Percentiles rank a stretch among this genome's conserved stretches.
Conservation (phyloP, 345 rosid species). For the Eucalyptus grandis region DNA sequence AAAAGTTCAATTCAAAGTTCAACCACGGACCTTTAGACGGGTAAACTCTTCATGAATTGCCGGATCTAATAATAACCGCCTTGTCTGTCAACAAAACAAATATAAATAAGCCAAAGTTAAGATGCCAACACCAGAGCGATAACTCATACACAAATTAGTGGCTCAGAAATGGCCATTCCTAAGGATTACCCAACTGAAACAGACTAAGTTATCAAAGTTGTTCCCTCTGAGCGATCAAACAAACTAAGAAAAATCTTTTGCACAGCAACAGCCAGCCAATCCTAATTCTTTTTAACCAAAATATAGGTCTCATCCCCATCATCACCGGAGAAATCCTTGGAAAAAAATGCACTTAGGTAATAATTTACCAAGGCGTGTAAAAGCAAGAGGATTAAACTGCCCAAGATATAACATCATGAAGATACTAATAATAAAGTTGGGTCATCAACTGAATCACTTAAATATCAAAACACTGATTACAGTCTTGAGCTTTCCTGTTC, state of each 20-base stretch:
- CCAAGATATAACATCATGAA: background rate
- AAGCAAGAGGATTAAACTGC: background rate
- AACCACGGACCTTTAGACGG: constrained; percentile 53
- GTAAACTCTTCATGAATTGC: constrained; percentile 96
- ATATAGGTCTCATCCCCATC: background rate
- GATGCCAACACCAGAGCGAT: background rate
- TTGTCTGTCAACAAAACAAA: constrained; percentile 43
- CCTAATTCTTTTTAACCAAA: background rate
- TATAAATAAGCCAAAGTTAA: background rate
- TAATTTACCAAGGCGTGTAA: background rate
- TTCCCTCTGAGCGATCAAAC: background rate
- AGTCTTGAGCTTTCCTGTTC: background rate
- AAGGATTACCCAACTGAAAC: background rate
- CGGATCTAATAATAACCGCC: constrained; percentile 89
- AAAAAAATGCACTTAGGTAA: background rate
- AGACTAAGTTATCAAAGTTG: background rate
- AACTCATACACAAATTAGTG: background rate
- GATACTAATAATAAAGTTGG: background rate
- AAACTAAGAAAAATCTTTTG: background rate
- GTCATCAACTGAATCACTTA: background rate
- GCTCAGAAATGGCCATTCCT: background rate
- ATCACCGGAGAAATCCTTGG: background rate
- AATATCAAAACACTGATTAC: background rate
- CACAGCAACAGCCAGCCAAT: background rate
- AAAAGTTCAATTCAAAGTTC: constrained; percentile 1